phyloP scores from a whole-genome alignment of 2,329 filamentous ascomycete genomes.

The Aspergillus ibericus region DNA sequence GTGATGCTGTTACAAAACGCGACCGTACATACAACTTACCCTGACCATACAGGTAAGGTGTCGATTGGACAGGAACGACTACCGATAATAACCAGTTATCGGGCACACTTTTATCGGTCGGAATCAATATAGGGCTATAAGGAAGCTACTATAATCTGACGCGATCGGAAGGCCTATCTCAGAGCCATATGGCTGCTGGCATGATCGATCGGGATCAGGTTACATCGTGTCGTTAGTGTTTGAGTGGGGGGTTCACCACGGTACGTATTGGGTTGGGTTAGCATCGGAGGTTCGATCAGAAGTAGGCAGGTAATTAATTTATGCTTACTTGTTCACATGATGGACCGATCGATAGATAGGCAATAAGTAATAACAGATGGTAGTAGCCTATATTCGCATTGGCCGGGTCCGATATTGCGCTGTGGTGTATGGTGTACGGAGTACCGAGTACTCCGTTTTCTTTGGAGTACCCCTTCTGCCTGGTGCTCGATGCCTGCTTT shows the following conservation, averaged over 20 bases:
- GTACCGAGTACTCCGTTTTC: too few relatives aligned
- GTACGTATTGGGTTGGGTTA: not conserved
- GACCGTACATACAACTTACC: too few relatives aligned
- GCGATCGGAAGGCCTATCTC: slow-evolving; percentile 5
- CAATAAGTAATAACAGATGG: not conserved
- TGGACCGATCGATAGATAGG: not conserved
- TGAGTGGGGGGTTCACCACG: not conserved
- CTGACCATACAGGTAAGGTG: too few relatives aligned
- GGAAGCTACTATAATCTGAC: not conserved
- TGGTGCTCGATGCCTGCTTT: not conserved
- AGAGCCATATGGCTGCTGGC: slow-evolving; percentile 7
- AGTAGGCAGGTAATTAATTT: not conserved
- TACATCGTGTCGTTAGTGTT: slow-evolving; percentile 7
- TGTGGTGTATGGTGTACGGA: too few relatives aligned
- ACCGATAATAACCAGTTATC: too few relatives aligned
- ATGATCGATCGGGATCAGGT: slow-evolving; percentile 9
- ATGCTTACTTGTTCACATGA: not conserved
- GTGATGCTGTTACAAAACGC: too few relatives aligned
- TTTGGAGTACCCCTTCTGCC: too few relatives aligned
- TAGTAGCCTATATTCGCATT: not conserved
- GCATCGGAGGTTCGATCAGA: not conserved
- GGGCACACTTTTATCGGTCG: too few relatives aligned
- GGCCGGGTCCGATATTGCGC: not conserved
- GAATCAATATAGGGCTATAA: not conserved
- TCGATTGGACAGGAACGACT: too few relatives aligned